phyloP scores from a whole-genome alignment of 2,329 filamentous ascomycete genomes.

The Biscogniauxia mediterranea region DNA sequence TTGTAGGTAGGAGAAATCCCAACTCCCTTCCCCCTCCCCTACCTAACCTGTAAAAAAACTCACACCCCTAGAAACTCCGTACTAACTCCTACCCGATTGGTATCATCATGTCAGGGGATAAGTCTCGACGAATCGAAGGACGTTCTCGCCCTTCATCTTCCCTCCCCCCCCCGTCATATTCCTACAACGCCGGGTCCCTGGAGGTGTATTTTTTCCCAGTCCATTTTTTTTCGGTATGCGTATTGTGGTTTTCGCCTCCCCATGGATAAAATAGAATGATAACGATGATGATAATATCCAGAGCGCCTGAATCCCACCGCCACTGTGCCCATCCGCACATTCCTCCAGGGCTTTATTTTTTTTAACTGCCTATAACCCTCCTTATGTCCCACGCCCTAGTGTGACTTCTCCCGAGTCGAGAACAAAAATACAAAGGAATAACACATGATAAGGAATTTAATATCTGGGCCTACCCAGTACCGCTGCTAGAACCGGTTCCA shows the following conservation, averaged over 20 bases:
- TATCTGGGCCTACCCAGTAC: conserved; percentile 20
- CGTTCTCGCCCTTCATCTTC: too few species aligned
- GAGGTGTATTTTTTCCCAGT: too few species aligned
- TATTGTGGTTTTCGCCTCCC: not conserved
- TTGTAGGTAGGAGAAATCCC: too few species aligned
- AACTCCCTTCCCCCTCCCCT: not conserved
- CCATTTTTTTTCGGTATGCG: too few species aligned
- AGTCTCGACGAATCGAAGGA: not conserved
- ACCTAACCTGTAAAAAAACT: conserved; percentile 6
- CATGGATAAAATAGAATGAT: not conserved
- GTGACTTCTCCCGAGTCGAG: not conserved
- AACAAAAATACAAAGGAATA: conserved; percentile 18
- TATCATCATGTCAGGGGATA: conserved; percentile 21
- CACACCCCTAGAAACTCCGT: conserved; percentile 10
- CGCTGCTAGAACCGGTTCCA: conserved; percentile 20
- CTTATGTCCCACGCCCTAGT: not conserved
- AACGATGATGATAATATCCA: not conserved
- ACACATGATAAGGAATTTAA: conserved; percentile 22
- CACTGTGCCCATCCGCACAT: conserved; percentile 7
- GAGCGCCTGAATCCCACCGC: conserved; percentile 11
- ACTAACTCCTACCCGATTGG: conserved; percentile 17
- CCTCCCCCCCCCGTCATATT: not conserved
- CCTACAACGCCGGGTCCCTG: not conserved
- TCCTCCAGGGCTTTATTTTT: conserved; percentile 8
- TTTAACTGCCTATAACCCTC: not conserved